Evolutionary conservation across 208 protist genomes (phyloP), one percentile per base, ranked within the genome.

Genomic region (Herpetomonas tarakana): DNA sequence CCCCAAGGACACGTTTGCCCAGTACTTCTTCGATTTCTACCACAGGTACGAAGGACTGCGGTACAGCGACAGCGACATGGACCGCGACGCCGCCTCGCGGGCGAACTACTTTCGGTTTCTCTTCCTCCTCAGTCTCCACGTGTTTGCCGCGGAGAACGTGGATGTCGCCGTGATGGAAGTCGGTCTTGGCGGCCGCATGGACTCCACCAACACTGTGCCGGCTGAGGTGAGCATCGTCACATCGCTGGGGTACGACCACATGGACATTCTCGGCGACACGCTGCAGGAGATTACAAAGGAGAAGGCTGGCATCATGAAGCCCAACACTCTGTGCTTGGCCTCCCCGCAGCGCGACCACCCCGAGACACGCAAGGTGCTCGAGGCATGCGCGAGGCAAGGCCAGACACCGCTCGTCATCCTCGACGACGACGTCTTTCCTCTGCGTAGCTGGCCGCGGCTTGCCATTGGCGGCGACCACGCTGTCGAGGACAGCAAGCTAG

Each of bases 261-360:
- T 81, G 61, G 71, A 86, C 3, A 80, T 98, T 7, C 83, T 99
- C 16, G 97, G 97, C 7, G 61, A 98, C 57, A 97, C 91, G n/a
- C 68, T 98, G 22, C 69, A 84, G 56, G 65, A 95, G 57, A 98
- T 99, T 60, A 88, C 96, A 0, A 27, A 29, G 0, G 90, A 98
- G 66, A 98, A 98, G 80, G 89, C 88, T 18, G 96, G 93, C 19
- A 98, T 98, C 39, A 91, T 98, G 68, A 98, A 97, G 76, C 63
- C 71, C 18, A 68, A 74, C 29, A 71, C 83, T 28, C 52, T 86
- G 35, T 93, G 83, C 68, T 88, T 92, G 38, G 69, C 87, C 1
- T 63, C 77, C 2, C 81, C 87, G 29, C 86, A 94, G 74, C 31
- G 52, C 18, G 81, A 89, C 58, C 71, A 96, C 62, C 83, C 82